Conservation (phyloP, 495 filamentous ascomycete genomes). For the Aspergillus coremiiformis region DNA sequence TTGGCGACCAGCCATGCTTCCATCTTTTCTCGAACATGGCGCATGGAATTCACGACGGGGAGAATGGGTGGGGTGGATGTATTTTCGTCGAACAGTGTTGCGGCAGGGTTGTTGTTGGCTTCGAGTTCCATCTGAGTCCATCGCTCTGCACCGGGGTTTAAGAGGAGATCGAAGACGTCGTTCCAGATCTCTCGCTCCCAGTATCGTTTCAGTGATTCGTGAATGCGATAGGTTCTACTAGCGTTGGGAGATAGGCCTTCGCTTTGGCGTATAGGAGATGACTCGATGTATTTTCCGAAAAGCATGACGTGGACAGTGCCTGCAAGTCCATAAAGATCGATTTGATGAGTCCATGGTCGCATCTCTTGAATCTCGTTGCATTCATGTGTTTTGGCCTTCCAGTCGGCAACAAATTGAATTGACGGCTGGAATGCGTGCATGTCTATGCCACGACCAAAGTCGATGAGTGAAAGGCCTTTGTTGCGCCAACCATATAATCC, state of each 20-base stretch:
- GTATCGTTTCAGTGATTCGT: constrained; percentile 77
- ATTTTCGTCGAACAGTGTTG: constrained; percentile 1
- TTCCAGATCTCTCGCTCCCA: constrained; percentile 92
- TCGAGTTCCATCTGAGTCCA: constrained; percentile 52
- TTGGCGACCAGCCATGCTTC: constrained; percentile 75
- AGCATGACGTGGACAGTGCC: constrained; percentile 78
- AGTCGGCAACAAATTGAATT: constrained; percentile 90
- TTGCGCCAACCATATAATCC: constrained; percentile 70
- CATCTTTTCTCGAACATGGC: constrained; percentile 64
- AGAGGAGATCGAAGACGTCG: constrained; percentile 72
- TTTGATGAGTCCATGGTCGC: constrained; percentile 90
- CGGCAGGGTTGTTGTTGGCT: constrained; percentile 27
- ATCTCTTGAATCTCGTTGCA: constrained; percentile 92
- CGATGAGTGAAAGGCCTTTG: constrained; percentile 80
- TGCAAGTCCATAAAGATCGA: constrained; percentile 89
- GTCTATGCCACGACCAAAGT: constrained; percentile 93
- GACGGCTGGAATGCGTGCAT: constrained; percentile 71
- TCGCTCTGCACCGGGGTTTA: constrained; percentile 60
- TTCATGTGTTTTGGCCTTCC: constrained; percentile 75
- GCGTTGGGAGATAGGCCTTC: constrained; percentile 23
- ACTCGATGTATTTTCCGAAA: constrained; percentile 93
- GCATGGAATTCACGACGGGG: constrained; percentile 62
- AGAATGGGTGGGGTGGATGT: constrained; percentile 28
- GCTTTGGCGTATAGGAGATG: constrained; percentile 44
- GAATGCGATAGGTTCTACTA: constrained; percentile 57